These are phyloP conservation scores for Iberis pinnata DNA, from an alignment of 345 rosid genomes.

Conservation along the genomic window DNA sequence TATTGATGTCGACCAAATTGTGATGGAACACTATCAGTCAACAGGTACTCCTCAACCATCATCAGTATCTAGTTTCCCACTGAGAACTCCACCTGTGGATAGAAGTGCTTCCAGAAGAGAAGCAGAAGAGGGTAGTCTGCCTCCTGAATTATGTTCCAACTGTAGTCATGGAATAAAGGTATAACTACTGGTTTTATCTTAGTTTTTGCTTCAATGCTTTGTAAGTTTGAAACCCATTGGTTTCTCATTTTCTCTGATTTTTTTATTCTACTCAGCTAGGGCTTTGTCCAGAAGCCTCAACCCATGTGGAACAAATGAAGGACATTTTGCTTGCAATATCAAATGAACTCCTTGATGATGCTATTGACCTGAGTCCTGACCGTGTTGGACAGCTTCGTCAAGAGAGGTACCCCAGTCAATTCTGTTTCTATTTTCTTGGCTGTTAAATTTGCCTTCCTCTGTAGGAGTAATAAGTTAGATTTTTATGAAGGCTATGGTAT, in stretches of 20 bases:
- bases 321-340: slow-evolving; percentile 72
- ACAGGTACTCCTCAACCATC: slow-evolving; percentile 68
- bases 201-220: slow-evolving; percentile 6
- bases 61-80: slow-evolving; percentile 45
- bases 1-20: slow-evolving; percentile 87
- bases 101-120: slow-evolving; percentile 33
- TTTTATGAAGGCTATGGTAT: slow-evolving; percentile 2
- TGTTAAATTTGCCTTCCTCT: not conserved
- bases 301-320: slow-evolving; percentile 82
- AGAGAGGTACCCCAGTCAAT: slow-evolving; percentile 49
- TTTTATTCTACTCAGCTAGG: slow-evolving; percentile 61
- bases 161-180: slow-evolving; percentile 85
- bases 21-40: slow-evolving; percentile 79
- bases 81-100: slow-evolving; percentile 46
- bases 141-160: slow-evolving; percentile 55
- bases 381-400: slow-evolving; percentile 75
- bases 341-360: slow-evolving; percentile 88
- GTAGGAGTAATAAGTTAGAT: slow-evolving; percentile 1
- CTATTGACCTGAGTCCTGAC: slow-evolving; percentile 45
- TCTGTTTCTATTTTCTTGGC: slow-evolving; percentile 6
- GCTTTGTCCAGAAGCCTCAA: slow-evolving; percentile 64
- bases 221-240: slow-evolving; percentile 10
- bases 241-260: slow-evolving; percentile 26
- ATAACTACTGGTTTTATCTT: slow-evolving; percentile 16
- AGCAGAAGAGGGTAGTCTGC: slow-evolving; percentile 45